These are phyloP conservation scores for Plenodomus lindquistii DNA, from an alignment of 2,329 filamentous ascomycete species.

Conservation along the genomic window DNA sequence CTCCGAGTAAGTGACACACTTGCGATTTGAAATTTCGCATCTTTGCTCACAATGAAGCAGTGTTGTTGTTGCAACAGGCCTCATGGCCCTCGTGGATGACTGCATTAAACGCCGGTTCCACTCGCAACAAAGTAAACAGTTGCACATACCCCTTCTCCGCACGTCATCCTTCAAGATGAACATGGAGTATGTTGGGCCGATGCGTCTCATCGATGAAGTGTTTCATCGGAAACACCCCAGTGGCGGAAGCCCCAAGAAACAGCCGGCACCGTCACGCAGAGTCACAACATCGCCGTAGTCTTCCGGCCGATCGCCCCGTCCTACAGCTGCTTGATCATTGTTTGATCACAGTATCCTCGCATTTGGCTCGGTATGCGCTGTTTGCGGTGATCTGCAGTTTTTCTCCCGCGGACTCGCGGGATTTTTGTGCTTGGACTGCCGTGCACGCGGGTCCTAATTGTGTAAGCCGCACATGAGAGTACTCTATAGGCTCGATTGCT, in stretches of 20 bases:
- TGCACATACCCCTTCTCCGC: constrained; percentile 57
- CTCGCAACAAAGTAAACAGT: constrained; percentile 55
- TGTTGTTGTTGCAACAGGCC: constrained; percentile 85
- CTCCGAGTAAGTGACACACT: constrained; percentile 72
- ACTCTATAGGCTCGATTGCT: neutral
- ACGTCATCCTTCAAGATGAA: constrained; percentile 58
- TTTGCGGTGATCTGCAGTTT: constrained; percentile 21
- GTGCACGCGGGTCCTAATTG: constrained; percentile 9
- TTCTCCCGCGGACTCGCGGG: constrained; percentile 27
- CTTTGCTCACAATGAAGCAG: constrained; percentile 51
- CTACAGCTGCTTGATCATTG: constrained; percentile 5
- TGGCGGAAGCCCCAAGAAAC: constrained; percentile 27
- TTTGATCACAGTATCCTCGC: constrained; percentile 20
- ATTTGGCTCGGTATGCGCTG: constrained; percentile 12
- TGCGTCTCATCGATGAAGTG: constrained; percentile 65
- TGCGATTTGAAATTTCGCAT: neutral
- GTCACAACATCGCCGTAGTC: constrained; percentile 15
- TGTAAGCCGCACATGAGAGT: neutral
- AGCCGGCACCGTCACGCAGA: constrained; percentile 31
- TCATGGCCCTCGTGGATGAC: constrained; percentile 87
- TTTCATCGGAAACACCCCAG: constrained; percentile 55
- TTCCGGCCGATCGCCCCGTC: neutral
- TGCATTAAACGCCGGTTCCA: constrained; percentile 82
- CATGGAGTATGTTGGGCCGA: constrained; percentile 66
- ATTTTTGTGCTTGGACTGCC: constrained; percentile 25